Evolutionary conservation across 345 rosid species (phyloP), one percentile per base, ranked within the genome.

Genomic region (Corchorus olitorius): DNA sequence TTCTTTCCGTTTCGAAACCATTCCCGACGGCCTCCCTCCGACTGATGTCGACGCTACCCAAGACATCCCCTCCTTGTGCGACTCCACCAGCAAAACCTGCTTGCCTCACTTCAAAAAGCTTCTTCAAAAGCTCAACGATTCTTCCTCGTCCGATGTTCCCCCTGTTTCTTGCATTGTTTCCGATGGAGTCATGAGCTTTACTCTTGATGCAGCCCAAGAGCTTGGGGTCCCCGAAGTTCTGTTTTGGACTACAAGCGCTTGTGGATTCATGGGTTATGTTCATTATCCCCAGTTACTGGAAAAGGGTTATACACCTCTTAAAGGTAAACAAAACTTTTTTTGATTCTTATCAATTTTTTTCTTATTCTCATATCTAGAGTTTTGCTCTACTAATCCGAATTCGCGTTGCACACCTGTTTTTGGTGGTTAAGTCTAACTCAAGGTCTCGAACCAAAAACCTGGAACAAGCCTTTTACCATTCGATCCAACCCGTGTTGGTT

Each of bases 11-110:
- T 86, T 84, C 81, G 49, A 71, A 14, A 49, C 84, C 37, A 88
- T 86, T 73, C 82, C 88, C 3, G 89, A 88, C 17, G 88, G 91
- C 39, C 83, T 88, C 6, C 88, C 84, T 0, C 82, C 83, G 2
- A 55, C 77, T 0, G 79, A 81, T 2, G 81, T 33, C 0, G 86
- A 86, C 4, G 82, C 78, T 45, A 86, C 91, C 8, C 89, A 84
- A 75, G 87, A 86, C 74, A 75, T 83, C 5, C 84, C 82, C 1
- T 41, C 91, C 46, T 70, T 88, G 15, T 86, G 86, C 63, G 56
- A 70, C 1, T 83, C 87, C 73, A 86, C 88, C 6, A 53, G 67
- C 7, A 79, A 48, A 48, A 33, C 10, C 16, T 80, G 87, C 75
- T 62, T 83, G 43, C 79, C 82, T 11, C 79, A 81, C 53, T 88